Conservation (phyloP, 805 yeast genomes). For the Blastobotrys peoriensis region DNA sequence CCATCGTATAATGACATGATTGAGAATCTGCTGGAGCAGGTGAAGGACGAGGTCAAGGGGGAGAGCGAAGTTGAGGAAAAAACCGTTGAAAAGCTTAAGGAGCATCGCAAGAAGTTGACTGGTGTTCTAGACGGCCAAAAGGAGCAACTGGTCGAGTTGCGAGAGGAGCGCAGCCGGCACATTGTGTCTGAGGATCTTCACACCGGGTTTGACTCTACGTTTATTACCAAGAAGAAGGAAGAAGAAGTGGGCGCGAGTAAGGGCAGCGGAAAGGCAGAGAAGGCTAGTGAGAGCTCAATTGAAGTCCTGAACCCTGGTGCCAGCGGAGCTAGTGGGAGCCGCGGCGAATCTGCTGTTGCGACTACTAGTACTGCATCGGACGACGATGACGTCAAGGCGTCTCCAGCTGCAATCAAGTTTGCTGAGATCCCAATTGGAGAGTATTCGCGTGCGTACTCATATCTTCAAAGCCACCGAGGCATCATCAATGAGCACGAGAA, state of each 20-base stretch:
- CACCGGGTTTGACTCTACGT: conserved; percentile 85
- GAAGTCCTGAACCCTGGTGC: conserved; percentile 32
- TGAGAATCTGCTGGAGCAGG: conserved; percentile 77
- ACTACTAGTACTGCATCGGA: conserved; percentile 9
- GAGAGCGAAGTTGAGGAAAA: conserved; percentile 35
- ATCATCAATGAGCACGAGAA: conserved; percentile 80
- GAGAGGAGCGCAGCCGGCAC: conserved; percentile 63
- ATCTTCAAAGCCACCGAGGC: conserved; percentile 48
- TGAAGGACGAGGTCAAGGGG: conserved; percentile 54
- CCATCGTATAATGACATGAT: conserved; percentile 84
- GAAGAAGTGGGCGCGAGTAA: conserved; percentile 26
- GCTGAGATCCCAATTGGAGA: conserved; percentile 49
- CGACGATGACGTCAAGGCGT: conserved; percentile 31
- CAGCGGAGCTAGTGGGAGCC: conserved; percentile 4
- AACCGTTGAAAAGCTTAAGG: conserved; percentile 36
- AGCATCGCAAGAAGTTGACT: conserved; percentile 67
- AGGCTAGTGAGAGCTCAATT: conserved; percentile 20
- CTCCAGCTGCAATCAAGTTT: conserved; percentile 61
- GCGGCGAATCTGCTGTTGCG: conserved; percentile 1
- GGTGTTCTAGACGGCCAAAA: conserved; percentile 58
- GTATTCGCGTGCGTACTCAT: conserved; percentile 44
- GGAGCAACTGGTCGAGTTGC: conserved; percentile 58
- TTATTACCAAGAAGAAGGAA: conserved; percentile 50
- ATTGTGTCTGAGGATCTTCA: conserved; percentile 88
- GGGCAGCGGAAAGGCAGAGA: conserved; percentile 12